These are phyloP conservation scores for Fusarium humuli DNA, from an alignment of 2,329 filamentous ascomycete species.

Conservation along the genomic window DNA sequence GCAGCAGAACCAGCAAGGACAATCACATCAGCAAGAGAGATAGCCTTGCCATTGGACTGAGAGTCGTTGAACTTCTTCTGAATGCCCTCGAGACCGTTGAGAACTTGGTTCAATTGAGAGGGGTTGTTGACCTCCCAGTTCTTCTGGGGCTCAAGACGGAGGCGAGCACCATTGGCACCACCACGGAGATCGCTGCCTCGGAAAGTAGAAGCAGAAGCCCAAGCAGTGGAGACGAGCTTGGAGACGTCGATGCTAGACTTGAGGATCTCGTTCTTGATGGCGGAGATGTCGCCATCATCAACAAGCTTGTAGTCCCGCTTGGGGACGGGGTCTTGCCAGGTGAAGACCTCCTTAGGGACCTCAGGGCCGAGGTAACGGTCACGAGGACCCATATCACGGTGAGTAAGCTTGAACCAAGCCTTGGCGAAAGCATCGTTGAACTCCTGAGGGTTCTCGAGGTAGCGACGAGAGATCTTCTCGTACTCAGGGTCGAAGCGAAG, in stretches of 20 bases:
- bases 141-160: constrained; percentile 77
- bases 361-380: constrained; percentile 80
- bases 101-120: constrained; percentile 69
- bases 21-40: constrained; percentile 81
- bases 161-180: constrained; percentile 82
- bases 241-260: constrained; percentile 67
- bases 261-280: constrained; percentile 77
- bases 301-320: constrained; percentile 68
- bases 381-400: constrained; percentile 82
- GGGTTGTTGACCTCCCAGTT: constrained; percentile 83
- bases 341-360: constrained; percentile 74
- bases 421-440: constrained; percentile 76
- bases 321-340: constrained; percentile 82
- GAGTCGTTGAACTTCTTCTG: constrained; percentile 73
- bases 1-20: constrained; percentile 78
- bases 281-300: constrained; percentile 69
- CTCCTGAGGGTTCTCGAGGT: constrained; percentile 75
- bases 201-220: constrained; percentile 78
- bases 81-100: constrained; percentile 71
- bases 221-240: constrained; percentile 74
- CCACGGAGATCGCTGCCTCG: constrained; percentile 83
- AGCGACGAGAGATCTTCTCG: constrained; percentile 80
- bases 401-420: constrained; percentile 86
- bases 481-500: constrained; percentile 79
- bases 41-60: constrained; percentile 68